phyloP scores from a whole-genome alignment of 2,329 filamentous ascomycete species.

The Eutypella sp. region DNA sequence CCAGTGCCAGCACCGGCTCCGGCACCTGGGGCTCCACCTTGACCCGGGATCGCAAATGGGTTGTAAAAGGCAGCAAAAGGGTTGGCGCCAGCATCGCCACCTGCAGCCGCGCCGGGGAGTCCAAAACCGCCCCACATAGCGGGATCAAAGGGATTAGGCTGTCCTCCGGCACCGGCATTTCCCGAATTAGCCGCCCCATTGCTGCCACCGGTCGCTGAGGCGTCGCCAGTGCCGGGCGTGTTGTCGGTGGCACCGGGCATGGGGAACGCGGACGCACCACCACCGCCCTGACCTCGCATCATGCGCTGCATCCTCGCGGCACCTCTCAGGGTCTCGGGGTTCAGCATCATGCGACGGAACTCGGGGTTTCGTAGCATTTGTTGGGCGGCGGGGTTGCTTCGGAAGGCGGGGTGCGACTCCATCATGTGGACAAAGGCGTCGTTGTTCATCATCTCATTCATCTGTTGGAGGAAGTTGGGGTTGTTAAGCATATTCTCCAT shows the following conservation, averaged over 20 bases:
- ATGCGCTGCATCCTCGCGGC: slow-evolving; percentile 78
- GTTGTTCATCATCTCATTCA: slow-evolving; percentile 95
- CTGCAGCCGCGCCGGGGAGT: slow-evolving; percentile 22
- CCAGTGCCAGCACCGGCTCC: slow-evolving; percentile 15
- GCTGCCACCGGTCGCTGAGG: slow-evolving; percentile 22
- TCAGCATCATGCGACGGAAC: slow-evolving; percentile 88
- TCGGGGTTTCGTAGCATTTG: slow-evolving; percentile 48
- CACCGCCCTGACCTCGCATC: slow-evolving; percentile 48
- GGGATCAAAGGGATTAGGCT: slow-evolving; percentile 42
- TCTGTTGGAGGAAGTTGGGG: slow-evolving; percentile 76
- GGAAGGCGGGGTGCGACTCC: slow-evolving; percentile 80
- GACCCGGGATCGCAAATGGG: slow-evolving; percentile 30
- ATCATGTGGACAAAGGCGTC: slow-evolving; percentile 93
- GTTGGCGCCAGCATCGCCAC: slow-evolving; percentile 24
- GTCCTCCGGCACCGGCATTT: slow-evolving; percentile 25
- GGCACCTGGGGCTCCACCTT: slow-evolving; percentile 23
- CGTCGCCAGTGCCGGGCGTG: slow-evolving; percentile 51
- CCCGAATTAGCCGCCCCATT: slow-evolving; percentile 29
- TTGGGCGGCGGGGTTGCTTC: slow-evolving; percentile 45
- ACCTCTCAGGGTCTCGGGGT: slow-evolving; percentile 77
- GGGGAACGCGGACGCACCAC: slow-evolving; percentile 62
- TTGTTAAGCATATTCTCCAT: slow-evolving; percentile 83
- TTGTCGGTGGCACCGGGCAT: slow-evolving; percentile 89
- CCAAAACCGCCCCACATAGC: slow-evolving; percentile 27
- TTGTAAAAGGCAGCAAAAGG: slow-evolving; percentile 36